A percentile compares a stretch with the other conserved stretches of the same genome.
Evolutionary conservation across 2,329 filamentous ascomycete genomes (phyloP).

Genomic region (Verticillium klebahnii): DNA sequence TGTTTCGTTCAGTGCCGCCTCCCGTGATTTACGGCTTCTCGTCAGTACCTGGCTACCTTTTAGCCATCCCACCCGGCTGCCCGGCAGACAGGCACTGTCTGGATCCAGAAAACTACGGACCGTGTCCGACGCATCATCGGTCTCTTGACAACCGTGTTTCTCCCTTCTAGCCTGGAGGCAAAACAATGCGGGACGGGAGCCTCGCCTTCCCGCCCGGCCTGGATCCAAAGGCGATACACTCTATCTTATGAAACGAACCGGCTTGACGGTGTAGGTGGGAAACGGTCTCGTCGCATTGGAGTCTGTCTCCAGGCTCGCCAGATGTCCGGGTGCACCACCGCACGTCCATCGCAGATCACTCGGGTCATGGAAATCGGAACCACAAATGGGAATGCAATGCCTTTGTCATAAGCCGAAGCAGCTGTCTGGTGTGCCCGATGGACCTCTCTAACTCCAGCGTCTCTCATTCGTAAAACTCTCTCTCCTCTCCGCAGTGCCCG

Average conservation of each 20-base stretch:
- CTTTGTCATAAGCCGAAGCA: slow-evolving; percentile 3
- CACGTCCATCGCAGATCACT: not conserved
- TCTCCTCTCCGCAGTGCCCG: not conserved
- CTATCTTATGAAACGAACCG: not conserved
- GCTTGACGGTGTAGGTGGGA: not conserved
- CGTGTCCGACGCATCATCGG: not conserved
- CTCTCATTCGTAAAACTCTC: not conserved
- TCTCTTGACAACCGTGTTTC: not conserved
- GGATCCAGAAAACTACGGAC: not conserved
- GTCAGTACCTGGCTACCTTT: not conserved
- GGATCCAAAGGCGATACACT: not conserved
- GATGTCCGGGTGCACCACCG: not conserved
- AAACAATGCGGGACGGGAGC: not conserved
- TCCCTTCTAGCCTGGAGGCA: not conserved
- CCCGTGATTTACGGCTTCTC: not conserved
- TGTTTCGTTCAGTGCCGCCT: not conserved
- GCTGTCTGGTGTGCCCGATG: not conserved
- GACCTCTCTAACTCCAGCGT: slow-evolving; percentile 2
- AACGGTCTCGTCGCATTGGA: not conserved
- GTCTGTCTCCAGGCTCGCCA: not conserved
- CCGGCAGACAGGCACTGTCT: not conserved
- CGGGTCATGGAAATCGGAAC: not conserved
- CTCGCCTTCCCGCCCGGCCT: not conserved
- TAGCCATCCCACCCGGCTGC: not conserved
- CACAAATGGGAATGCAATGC: not conserved